A percentile compares a stretch with the other conserved stretches of the same genome.
Evolutionary conservation across 164 flowering plant species (phyloP).

Genomic region (Santalum album): DNA sequence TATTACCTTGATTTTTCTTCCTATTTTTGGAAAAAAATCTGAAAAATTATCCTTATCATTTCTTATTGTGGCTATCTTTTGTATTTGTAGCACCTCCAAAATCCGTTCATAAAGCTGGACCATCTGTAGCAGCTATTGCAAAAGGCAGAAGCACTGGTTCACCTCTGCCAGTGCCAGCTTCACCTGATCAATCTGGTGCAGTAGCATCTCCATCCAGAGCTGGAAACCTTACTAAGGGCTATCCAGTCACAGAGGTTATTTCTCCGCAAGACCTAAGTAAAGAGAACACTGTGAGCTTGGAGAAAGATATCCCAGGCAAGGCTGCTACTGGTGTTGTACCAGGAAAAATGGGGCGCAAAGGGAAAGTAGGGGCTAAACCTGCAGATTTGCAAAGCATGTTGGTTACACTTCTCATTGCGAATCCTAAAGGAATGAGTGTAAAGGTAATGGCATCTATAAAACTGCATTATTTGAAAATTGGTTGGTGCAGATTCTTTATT

Average conservation of each 20-base stretch:
- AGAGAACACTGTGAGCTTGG: constrained; percentile 32
- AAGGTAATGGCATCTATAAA: constrained; percentile 39
- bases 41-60: neutral
- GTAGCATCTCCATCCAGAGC: constrained; percentile 48
- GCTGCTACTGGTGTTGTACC: constrained; percentile 13
- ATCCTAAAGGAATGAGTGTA: constrained; percentile 76
- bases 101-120: constrained; percentile 36
- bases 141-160: constrained; percentile 57
- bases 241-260: constrained; percentile 24
- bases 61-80: constrained; percentile 1
- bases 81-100: constrained; percentile 46
- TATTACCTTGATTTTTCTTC: no score
- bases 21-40: no score
- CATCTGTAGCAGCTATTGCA: constrained; percentile 27
- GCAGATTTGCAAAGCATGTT: constrained; percentile 51
- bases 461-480: neutral
- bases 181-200: constrained; percentile 40
- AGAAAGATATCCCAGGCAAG: constrained; percentile 41
- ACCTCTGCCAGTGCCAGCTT: constrained; percentile 62
- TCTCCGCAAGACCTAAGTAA: constrained; percentile 21
- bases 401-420: constrained; percentile 47
- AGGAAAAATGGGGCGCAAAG: constrained; percentile 29
- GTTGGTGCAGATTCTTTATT: neutral
- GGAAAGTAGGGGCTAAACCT: constrained; percentile 25
- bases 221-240: constrained; percentile 30